Percentiles rank a stretch among this genome's conserved stretches.
These are phyloP conservation scores for Colletotrichum viniferum DNA, from an alignment of 2,329 filamentous ascomycete species.

Conservation along the genomic window DNA sequence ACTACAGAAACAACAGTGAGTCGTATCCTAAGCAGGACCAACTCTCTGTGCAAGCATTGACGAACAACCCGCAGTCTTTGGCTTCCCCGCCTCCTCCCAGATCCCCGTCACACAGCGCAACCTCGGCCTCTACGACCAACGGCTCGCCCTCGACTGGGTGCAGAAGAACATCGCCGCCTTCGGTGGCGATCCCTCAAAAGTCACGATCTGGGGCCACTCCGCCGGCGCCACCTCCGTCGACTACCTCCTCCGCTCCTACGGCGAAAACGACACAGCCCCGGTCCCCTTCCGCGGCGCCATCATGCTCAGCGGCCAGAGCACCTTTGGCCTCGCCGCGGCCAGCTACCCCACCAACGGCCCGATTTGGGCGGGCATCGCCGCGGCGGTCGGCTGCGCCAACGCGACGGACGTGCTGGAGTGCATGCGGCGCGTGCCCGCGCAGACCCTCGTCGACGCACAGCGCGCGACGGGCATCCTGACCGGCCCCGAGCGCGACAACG, in stretches of 20 bases:
- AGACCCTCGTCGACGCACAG: conserved; percentile 17
- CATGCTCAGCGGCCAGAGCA: conserved; percentile 33
- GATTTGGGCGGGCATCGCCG: conserved; percentile 23
- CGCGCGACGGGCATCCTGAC: neutral
- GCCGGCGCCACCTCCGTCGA: conserved; percentile 31
- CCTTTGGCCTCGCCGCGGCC: conserved; percentile 23
- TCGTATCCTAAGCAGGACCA: too few relatives aligned
- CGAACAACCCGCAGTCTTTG: too few relatives aligned
- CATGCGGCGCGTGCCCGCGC: neutral
- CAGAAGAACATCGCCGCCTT: conserved; percentile 33
- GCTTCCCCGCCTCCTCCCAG: neutral
- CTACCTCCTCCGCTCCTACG: conserved; percentile 26
- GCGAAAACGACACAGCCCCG: neutral
- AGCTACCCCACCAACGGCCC: neutral
- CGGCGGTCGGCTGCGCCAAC: conserved; percentile 20
- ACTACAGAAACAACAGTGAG: conserved; percentile 25
- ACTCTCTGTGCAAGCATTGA: too few relatives aligned
- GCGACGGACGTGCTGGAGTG: neutral
- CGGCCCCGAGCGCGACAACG: conserved; percentile 16
- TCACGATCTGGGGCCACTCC: conserved; percentile 38
- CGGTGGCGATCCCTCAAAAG: conserved; percentile 29
- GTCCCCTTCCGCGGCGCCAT: conserved; percentile 29
- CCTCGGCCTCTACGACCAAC: conserved; percentile 30
- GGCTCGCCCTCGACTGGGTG: conserved; percentile 35
- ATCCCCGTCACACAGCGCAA: conserved; percentile 18